Percentiles rank a stretch among this genome's conserved stretches.
Evolutionary conservation across 768 basidiomycete genomes (phyloP).

Genomic region (Leccinellum luteum): DNA sequence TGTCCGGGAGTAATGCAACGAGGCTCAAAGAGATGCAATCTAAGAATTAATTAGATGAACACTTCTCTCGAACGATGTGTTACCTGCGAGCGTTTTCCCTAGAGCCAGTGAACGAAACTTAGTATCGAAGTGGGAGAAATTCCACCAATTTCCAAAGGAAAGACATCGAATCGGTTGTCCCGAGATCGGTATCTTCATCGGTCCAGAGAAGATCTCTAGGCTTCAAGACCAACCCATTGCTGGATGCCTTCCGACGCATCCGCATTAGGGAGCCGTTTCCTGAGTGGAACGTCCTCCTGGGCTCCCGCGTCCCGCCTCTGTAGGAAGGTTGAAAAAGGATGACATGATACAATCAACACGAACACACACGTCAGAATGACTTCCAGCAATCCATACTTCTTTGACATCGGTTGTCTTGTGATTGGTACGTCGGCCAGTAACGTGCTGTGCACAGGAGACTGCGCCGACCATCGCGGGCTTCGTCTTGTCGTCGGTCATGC

Average conservation of each 20-base stretch:
- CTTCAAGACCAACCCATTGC: conserved; percentile 23
- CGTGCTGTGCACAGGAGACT: background rate
- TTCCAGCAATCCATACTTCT: conserved; percentile 30
- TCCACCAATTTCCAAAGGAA: conserved; percentile 15
- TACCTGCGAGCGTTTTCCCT: conserved; percentile 12
- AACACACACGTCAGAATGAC: conserved; percentile 34
- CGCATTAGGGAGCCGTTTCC: conserved; percentile 24
- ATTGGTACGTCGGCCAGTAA: background rate
- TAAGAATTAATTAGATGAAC: background rate
- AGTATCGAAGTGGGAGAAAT: conserved; percentile 12
- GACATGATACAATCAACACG: background rate
- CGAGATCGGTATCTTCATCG: conserved; percentile 16
- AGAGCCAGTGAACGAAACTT: conserved; percentile 17
- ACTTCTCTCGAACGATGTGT: background rate
- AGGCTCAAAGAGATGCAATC: conserved; percentile 12
- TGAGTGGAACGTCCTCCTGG: conserved; percentile 13
- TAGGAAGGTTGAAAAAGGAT: background rate
- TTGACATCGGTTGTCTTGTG: conserved; percentile 29
- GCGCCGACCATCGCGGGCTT: background rate
- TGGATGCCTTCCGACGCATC: conserved; percentile 31
- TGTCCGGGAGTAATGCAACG: conserved; percentile 8
- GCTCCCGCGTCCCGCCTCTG: conserved; percentile 16
- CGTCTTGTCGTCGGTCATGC: background rate
- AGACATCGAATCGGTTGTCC: conserved; percentile 17
- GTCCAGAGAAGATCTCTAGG: conserved; percentile 17